Evolutionary conservation across 495 filamentous ascomycete genomes (phyloP).

Genomic region (Xylaria cubensis): DNA sequence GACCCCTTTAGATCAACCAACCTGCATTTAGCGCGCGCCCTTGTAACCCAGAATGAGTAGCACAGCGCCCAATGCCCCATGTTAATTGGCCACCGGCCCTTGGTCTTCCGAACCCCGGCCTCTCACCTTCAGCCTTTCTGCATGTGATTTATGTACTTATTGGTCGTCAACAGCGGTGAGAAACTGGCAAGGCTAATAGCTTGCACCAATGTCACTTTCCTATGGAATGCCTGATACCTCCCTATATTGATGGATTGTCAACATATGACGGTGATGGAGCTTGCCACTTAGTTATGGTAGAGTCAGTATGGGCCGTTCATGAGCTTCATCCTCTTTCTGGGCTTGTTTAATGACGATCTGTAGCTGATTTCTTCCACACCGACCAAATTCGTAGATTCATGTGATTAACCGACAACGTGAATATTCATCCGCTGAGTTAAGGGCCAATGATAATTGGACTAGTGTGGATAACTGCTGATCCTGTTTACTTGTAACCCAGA

Average conservation of each 20-base stretch:
- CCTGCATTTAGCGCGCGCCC: conserved; percentile 22
- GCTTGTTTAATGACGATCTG: conserved; percentile 5
- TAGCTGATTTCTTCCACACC: conserved; percentile 12
- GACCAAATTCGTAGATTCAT: background rate
- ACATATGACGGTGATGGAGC: background rate
- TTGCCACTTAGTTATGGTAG: background rate
- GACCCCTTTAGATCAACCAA: background rate
- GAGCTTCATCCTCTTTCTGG: background rate
- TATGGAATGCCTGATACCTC: background rate
- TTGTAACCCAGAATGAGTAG: conserved; percentile 10
- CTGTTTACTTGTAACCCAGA: conserved; percentile 1
- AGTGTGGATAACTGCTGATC: conserved; percentile 11
- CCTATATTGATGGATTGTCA: background rate
- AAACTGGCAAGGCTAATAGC: background rate
- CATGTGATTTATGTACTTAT: background rate
- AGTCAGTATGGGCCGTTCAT: background rate
- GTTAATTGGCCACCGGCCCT: conserved; percentile 17
- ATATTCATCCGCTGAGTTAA: background rate
- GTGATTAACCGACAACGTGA: conserved; percentile 17
- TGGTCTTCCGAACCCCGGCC: conserved; percentile 1
- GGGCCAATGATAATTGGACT: background rate
- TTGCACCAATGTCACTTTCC: background rate
- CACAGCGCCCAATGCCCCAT: background rate
- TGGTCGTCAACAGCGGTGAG: background rate
- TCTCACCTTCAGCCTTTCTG: conserved; percentile 1